Base-by-base conservation (phyloP, 1,139 yeast species). In the Eremothecium sinecaudum region DNA sequence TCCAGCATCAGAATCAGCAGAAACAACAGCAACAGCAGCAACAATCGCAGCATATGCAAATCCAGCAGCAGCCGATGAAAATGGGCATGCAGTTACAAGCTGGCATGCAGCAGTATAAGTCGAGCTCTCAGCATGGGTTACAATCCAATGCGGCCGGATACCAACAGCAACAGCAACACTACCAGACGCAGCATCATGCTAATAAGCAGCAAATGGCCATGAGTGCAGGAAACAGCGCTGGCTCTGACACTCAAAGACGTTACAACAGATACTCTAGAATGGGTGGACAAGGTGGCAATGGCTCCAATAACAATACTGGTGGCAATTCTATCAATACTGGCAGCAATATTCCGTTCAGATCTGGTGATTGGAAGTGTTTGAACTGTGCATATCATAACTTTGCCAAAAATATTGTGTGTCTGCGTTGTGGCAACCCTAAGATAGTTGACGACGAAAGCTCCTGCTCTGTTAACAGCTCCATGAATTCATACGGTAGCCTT, bases 301-400 rank as follows among this genome's bases (percentile, higher is more conserved):
- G 28, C 36, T 38, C 15, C 32, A 39, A 31, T 30, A 39, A 38
- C 33, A 43, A 28, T 27, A 42, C 32, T 35, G 25, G 24, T 28
- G 33, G 13, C 13, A 18, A 18, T 32, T 33, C 6, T 34, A 21
- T 31, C 24, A 27, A 17, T 26, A 30, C 11, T 32, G 36, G 27
- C 40, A 33, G 32, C 37, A 49, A 44, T 42, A 93, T 86, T 9
- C 96, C 96, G 11, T 87, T 87, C 59, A 72, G 96, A 50, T 96
- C 96, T 2, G 96, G 97, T 31, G 97, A 87, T 59, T 87, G 96
- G 96, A 86, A 84, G 57, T 86, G 96, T 64, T 63, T 71, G 19
- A 68, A 73, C 22, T 87, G 96, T 56, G 70, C 75, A 32, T 87
- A 86, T 56, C 96, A 87, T 59, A 87, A 87, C 56, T 87, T 87